Evolutionary conservation across 805 yeast species (phyloP).

Genomic region (Brettanomyces nanus): DNA sequence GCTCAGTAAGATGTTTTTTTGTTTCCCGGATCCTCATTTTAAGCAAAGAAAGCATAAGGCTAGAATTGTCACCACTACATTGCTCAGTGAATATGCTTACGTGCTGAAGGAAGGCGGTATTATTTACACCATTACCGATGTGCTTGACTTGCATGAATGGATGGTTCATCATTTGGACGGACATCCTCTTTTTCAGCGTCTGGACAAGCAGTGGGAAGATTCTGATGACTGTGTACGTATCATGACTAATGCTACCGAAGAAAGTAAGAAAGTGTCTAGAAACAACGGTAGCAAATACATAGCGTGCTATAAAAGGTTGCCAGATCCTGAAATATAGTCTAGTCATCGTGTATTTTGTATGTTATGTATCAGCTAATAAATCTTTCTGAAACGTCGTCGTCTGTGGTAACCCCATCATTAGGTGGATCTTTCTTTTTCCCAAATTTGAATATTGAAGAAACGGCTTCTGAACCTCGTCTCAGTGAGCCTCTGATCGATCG

Average conservation of each 20-base stretch:
- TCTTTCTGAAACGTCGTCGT: conserved; percentile 23
- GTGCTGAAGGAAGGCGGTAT: conserved; percentile 82
- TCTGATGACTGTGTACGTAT: conserved; percentile 74
- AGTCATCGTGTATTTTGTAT: too few relatives aligned
- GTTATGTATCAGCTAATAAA: conserved; percentile 8
- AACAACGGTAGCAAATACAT: conserved; percentile 81
- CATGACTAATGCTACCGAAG: conserved; percentile 93
- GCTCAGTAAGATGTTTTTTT: conserved; percentile 86
- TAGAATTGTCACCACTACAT: conserved; percentile 83
- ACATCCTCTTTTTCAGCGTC: conserved; percentile 86
- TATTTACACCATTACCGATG: conserved; percentile 93
- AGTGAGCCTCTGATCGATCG: conserved; percentile 30
- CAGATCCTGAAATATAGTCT: conserved; percentile 41
- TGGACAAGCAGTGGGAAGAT: conserved; percentile 70
- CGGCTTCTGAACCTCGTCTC: conserved; percentile 36
- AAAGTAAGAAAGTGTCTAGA: conserved; percentile 92
- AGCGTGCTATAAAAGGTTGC: conserved; percentile 77
- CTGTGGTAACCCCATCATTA: too few relatives aligned
- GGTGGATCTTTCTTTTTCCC: too few relatives aligned
- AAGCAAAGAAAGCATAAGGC: conserved; percentile 97
- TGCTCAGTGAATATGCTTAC: conserved; percentile 87
- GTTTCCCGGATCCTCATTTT: conserved; percentile 99
- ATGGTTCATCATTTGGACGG: conserved; percentile 87
- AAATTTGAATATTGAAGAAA: conserved; percentile 25
- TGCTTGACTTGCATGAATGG: conserved; percentile 88